Percentiles rank a stretch among this genome's conserved stretches.
Evolutionary conservation across 768 basidiomycete species (phyloP).

Genomic region (Gymnopilus junonius): DNA sequence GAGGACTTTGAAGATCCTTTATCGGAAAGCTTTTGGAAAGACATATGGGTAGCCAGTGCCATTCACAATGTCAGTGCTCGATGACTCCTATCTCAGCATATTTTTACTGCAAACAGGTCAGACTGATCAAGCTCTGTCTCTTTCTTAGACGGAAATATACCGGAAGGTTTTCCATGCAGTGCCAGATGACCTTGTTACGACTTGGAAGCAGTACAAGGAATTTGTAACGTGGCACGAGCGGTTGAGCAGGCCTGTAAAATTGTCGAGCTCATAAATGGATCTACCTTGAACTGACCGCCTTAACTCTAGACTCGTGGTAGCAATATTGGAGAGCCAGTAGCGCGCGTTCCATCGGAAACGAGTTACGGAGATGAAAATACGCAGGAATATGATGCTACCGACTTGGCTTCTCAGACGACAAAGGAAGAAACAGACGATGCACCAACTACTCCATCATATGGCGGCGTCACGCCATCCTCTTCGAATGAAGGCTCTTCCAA

Average conservation of each 20-base stretch:
- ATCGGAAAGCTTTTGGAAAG: conserved; percentile 85
- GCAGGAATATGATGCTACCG: conserved; percentile 31
- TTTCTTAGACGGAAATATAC: conserved; percentile 85
- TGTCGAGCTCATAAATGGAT: conserved; percentile 1
- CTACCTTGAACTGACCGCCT: conserved; percentile 13
- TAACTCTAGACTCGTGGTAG: conserved; percentile 46
- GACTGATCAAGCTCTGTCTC: conserved; percentile 17
- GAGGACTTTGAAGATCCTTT: conserved; percentile 90
- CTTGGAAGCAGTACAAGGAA: conserved; percentile 95
- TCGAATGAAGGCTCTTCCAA: conserved; percentile 27
- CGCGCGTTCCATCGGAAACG: conserved; percentile 61
- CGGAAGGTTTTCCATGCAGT: conserved; percentile 93
- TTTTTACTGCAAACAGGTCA: conserved; percentile 19
- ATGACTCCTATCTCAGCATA: conserved; percentile 7
- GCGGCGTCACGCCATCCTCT: conserved; percentile 9
- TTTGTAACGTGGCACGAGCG: conserved; percentile 80
- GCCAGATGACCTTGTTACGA: conserved; percentile 90
- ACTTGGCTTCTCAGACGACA: conserved; percentile 32
- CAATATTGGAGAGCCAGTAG: conserved; percentile 47
- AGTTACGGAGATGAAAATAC: conserved; percentile 40
- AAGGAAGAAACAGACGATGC: conserved; percentile 36
- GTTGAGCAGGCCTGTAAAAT: conserved; percentile 65
- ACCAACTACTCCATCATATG: conserved; percentile 27
- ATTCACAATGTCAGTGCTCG: conserved; percentile 76
- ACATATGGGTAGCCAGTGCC: conserved; percentile 87